Percentiles rank a stretch among this genome's conserved stretches.
Evolutionary conservation across 768 basidiomycete species (phyloP).

Genomic region (Leccinum variicolor): DNA sequence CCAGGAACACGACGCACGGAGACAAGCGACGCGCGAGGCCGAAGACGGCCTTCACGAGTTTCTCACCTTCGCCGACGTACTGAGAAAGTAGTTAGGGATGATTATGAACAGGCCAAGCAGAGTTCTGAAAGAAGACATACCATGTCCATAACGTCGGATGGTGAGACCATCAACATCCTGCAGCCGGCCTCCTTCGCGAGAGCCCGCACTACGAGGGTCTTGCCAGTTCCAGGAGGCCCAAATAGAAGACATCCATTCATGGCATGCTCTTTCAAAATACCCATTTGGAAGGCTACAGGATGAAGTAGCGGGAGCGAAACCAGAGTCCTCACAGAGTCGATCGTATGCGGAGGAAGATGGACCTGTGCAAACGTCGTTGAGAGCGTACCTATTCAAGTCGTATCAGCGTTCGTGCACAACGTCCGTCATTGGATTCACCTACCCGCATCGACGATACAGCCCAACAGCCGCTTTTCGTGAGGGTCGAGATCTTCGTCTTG

Average conservation of each 20-base stretch:
- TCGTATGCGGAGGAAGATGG: slow-evolving; percentile 82
- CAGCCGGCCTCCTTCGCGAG: slow-evolving; percentile 93
- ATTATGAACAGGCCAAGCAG: background rate
- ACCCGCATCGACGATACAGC: slow-evolving; percentile 86
- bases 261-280: slow-evolving; percentile 86
- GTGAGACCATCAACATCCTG: slow-evolving; percentile 85
- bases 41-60: slow-evolving; percentile 87
- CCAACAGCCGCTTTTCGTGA: slow-evolving; percentile 78
- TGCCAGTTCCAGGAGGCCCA: slow-evolving; percentile 92
- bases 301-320: slow-evolving; percentile 87
- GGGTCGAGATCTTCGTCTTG: slow-evolving; percentile 70
- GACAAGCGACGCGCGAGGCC: slow-evolving; percentile 79
- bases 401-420: slow-evolving; percentile 4
- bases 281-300: slow-evolving; percentile 82
- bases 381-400: slow-evolving; percentile 50
- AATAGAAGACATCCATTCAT: slow-evolving; percentile 92
- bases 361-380: slow-evolving; percentile 85
- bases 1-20: slow-evolving; percentile 91
- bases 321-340: slow-evolving; percentile 88
- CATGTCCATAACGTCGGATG: slow-evolving; percentile 97
- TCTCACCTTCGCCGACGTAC: slow-evolving; percentile 90
- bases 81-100: slow-evolving; percentile 25
- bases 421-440: slow-evolving; percentile 19
- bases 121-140: slow-evolving; percentile 37
- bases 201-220: slow-evolving; percentile 85